Percentiles rank a stretch among this genome's conserved stretches.
Evolutionary conservation across 2,329 filamentous ascomycete species (phyloP).

Genomic region (Aspergillus ochraceus): DNA sequence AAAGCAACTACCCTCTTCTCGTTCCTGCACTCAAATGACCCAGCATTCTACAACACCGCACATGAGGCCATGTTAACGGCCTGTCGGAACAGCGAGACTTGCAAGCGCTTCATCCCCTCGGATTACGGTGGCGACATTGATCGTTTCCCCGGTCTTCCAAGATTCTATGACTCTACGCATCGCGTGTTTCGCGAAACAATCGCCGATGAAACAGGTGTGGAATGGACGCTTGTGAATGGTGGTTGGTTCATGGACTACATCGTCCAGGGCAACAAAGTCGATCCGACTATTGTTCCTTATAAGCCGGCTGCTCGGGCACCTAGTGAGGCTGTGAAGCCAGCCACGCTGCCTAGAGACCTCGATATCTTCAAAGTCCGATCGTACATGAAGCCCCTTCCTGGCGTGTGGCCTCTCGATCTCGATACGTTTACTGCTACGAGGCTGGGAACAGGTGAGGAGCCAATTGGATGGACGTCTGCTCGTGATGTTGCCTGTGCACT

Average conservation of each 20-base stretch:
- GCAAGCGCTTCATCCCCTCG: neutral
- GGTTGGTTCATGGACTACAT: neutral
- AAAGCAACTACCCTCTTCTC: neutral
- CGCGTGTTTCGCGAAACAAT: neutral
- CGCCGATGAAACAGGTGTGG: neutral
- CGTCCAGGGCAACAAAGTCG: neutral
- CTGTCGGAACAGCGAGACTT: neutral
- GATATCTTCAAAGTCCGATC: neutral
- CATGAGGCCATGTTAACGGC: neutral
- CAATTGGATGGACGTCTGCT: neutral
- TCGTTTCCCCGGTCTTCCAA: neutral
- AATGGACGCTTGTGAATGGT: neutral
- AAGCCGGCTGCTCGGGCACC: neutral
- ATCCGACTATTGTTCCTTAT: neutral
- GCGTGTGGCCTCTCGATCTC: neutral
- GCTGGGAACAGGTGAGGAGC: neutral
- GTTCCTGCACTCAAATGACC: neutral
- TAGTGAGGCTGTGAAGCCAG: neutral
- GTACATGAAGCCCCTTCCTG: neutral
- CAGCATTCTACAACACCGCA: neutral
- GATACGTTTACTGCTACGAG: neutral
- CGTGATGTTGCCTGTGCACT: neutral
- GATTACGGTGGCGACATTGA: neutral
- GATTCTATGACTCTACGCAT: neutral
- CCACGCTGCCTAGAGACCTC: neutral